phyloP scores from a whole-genome alignment of 83 land plant species.

The Isoetes engelmannii region DNA sequence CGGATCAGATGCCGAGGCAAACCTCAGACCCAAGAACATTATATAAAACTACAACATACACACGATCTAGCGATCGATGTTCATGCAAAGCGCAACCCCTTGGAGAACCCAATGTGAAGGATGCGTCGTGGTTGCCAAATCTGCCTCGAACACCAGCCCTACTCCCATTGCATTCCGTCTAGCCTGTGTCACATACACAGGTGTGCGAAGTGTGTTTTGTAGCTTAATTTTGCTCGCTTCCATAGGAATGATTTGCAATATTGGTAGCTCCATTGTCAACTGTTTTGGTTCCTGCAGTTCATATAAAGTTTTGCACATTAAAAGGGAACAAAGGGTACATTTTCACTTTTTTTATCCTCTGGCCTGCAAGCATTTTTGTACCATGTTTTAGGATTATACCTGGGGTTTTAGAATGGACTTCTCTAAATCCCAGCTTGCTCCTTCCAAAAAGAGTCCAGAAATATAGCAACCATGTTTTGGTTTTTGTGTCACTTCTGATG shows the following conservation, averaged over 20 bases:
- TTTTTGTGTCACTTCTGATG: slow-evolving; percentile 18
- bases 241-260: slow-evolving; percentile 32
- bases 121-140: slow-evolving; percentile 32
- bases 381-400: no score
- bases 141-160: slow-evolving; percentile 37
- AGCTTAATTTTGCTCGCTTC: slow-evolving; percentile 38
- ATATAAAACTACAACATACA: no score
- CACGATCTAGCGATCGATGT: slow-evolving; percentile 33
- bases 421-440: slow-evolving; percentile 29
- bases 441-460: slow-evolving; percentile 32
- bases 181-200: slow-evolving; percentile 40
- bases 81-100: slow-evolving; percentile 37
- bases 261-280: slow-evolving; percentile 32
- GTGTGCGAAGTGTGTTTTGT: slow-evolving; percentile 38
- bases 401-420: slow-evolving; percentile 25
- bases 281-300: slow-evolving; percentile 37
- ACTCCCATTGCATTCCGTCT: slow-evolving; percentile 41
- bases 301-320: background rate
- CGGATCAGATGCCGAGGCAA: no score
- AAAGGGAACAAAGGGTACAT: background rate
- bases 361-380: no score
- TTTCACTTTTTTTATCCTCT: no score
- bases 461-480: slow-evolving; percentile 38
- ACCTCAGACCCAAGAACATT: no score
- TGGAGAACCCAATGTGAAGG: slow-evolving; percentile 42